Base-by-base conservation (phyloP, 148 eudicot genomes). In the Diospyros kaki region DNA sequence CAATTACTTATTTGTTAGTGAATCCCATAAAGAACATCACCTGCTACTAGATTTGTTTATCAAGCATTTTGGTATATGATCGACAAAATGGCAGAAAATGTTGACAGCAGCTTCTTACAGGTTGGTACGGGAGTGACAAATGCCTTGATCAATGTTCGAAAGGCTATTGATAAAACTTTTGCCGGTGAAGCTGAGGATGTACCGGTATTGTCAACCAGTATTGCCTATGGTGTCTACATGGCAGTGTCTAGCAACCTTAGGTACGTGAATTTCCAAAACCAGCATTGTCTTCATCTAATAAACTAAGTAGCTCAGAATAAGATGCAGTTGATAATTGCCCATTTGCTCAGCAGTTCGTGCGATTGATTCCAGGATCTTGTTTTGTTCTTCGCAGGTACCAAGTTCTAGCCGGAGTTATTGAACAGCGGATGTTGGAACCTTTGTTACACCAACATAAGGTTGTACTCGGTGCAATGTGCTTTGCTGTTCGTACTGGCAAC, bases 221-320 rank as follows among this genome's bases (percentile, higher is more conserved):
- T 81, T 56, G 97, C 95, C 50, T 93, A 93, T 80, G 97, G 97
- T 66, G 87, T 86, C 52, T 93, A 93, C 58, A 86, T 93, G 91
- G 81, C 97, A 15, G 87, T 93, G 68, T 90, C 97, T 50, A 87
- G 91, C 86, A 93, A 93, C 83, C 90, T 93, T 48, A 90, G 97
- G 97, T 92, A 82, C 51, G 72, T 69, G 2, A 9, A 48, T 73
- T 54, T 62, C 81, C 48, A 28, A 18, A 39, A 60, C 28, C 38
- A 38, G 18, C 44, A 43, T 14, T 17, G 18, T 58, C 38, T 53
- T 5, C 38, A 40, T 59, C 40, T 3, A n/a, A 46, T 18, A 11
- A 72, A 41, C 38, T 5, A 59, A 44, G 53, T 59, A 40, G 43
- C 18, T 18, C 1, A 11, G 53, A 58, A 55, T 55, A 43, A 55